phyloP scores from a whole-genome alignment of 352 stramenopile species.

The Aphanomyces astaci region DNA sequence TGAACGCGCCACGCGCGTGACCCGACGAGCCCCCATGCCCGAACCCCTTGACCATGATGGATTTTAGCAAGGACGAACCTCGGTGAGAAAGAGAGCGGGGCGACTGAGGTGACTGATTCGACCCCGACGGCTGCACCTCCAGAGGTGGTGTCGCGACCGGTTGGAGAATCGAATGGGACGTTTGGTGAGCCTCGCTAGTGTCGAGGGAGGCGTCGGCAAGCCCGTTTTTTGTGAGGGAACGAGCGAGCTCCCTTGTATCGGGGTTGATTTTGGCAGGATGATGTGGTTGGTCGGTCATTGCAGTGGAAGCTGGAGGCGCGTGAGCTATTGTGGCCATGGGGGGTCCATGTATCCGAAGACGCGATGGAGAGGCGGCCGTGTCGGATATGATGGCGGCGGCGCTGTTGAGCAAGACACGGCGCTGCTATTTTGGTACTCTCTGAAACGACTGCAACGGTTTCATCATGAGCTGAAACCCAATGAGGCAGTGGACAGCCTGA shows the following conservation, averaged over 20 bases:
- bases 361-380: background rate
- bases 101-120: background rate
- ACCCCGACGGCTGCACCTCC: background rate
- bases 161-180: background rate
- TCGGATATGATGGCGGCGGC: background rate
- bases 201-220: background rate
- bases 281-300: background rate
- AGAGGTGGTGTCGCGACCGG: background rate
- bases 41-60: conserved; percentile 2
- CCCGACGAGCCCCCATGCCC: background rate
- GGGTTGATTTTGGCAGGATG: background rate
- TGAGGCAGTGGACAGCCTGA: background rate
- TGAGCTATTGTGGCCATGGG: background rate
- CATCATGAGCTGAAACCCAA: background rate
- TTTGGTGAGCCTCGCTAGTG: too few relatives aligned
- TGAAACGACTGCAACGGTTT: background rate
- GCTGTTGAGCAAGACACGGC: background rate
- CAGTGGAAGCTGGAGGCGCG: background rate
- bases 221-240: background rate
- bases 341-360: background rate
- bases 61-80: background rate
- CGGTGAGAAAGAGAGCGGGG: background rate
- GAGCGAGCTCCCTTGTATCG: background rate
- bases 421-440: background rate
- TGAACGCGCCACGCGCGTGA: background rate